Conservation (phyloP, 2,329 filamentous ascomycete species). For the Scedosporium aurantiacum region DNA sequence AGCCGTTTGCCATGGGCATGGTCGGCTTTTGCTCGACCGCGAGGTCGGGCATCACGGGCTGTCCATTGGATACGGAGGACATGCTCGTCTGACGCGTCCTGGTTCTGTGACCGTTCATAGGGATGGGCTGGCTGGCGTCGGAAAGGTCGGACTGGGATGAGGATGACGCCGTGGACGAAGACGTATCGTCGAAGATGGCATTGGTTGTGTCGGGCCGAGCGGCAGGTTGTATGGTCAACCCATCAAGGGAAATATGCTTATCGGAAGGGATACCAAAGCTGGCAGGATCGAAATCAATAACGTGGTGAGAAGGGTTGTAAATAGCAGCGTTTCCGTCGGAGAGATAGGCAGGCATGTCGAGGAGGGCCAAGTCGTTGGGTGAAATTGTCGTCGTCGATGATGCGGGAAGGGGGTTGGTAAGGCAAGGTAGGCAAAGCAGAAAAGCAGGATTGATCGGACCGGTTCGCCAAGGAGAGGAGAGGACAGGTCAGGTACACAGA, state of each 20-base stretch:
- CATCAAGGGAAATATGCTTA: slow-evolving; percentile 6
- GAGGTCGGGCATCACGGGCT: neutral
- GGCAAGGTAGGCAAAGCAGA: neutral
- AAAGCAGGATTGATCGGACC: neutral
- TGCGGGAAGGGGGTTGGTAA: neutral
- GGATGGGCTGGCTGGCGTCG: neutral
- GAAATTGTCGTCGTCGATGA: neutral
- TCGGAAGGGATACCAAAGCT: neutral
- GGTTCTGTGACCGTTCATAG: neutral
- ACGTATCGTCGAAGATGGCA: slow-evolving; percentile 7
- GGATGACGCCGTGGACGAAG: slow-evolving; percentile 5
- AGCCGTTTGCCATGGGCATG: neutral
- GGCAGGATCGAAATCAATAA: slow-evolving; percentile 2
- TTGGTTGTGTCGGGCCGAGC: slow-evolving; percentile 6
- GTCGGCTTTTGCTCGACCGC: neutral
- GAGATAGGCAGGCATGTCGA: neutral
- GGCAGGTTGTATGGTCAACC: neutral
- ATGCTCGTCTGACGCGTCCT: slow-evolving; percentile 4
- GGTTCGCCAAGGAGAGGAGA: neutral
- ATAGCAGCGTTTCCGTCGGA: neutral
- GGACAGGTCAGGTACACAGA: no score
- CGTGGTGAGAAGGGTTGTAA: neutral
- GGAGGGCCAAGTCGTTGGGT: neutral
- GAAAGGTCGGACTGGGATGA: slow-evolving; percentile 2
- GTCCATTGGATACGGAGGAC: neutral